These are phyloP conservation scores for Imleria badia DNA, from an alignment of 768 basidiomycete genomes.

Conservation along the genomic window DNA sequence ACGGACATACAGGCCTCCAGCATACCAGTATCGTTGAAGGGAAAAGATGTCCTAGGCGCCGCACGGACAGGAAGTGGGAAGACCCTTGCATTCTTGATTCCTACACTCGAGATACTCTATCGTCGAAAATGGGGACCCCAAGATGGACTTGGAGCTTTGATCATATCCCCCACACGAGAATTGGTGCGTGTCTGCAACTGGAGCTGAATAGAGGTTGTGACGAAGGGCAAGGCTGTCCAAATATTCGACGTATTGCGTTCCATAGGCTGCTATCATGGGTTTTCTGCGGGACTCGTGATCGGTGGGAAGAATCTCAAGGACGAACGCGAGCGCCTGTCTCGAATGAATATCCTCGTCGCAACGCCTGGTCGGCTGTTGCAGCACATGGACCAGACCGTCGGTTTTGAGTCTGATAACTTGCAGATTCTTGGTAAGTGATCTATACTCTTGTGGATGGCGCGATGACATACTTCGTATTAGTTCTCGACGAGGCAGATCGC, in stretches of 20 bases:
- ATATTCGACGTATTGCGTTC: slow-evolving; percentile 96
- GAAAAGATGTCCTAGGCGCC: slow-evolving; percentile 65
- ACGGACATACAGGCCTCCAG: slow-evolving; percentile 74
- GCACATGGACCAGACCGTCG: slow-evolving; percentile 97
- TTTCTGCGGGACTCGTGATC: slow-evolving; percentile 94
- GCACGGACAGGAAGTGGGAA: slow-evolving; percentile 74
- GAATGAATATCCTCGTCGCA: slow-evolving; percentile 99
- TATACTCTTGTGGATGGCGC: neutral
- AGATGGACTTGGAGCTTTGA: slow-evolving; percentile 81
- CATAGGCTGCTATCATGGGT: slow-evolving; percentile 86
- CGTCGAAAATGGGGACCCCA: slow-evolving; percentile 69
- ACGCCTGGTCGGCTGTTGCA: slow-evolving; percentile 94
- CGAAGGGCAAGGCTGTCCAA: slow-evolving; percentile 75
- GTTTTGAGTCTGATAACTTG: slow-evolving; percentile 89
- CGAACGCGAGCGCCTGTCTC: slow-evolving; percentile 79
- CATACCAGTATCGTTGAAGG: slow-evolving; percentile 59
- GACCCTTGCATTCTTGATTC: slow-evolving; percentile 71
- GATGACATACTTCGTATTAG: slow-evolving; percentile 37
- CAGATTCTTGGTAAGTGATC: slow-evolving; percentile 75
- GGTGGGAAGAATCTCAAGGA: slow-evolving; percentile 96
- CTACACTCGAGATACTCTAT: slow-evolving; percentile 63
- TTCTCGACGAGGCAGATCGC: slow-evolving; percentile 95
- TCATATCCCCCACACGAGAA: slow-evolving; percentile 94
- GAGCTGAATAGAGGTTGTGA: slow-evolving; percentile 2
- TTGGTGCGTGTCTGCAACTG: slow-evolving; percentile 51